Evolutionary conservation across 176 grass and related monocot genomes (phyloP).

Genomic region (Ensete glaucum): DNA sequence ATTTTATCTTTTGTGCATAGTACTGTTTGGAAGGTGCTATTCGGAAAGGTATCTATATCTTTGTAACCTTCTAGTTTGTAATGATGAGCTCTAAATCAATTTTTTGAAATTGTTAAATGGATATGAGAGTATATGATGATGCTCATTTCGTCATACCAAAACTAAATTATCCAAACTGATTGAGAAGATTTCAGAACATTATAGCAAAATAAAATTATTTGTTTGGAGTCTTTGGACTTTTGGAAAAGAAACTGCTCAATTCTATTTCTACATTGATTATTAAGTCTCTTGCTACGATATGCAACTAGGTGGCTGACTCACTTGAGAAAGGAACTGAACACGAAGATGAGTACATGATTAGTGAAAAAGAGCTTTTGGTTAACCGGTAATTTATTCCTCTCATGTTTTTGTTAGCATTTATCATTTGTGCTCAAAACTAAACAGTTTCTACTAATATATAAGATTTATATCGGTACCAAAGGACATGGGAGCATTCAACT

Average conservation of each 20-base stretch:
- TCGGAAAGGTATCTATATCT: conserved; percentile 75
- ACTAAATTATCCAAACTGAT: too few relatives aligned
- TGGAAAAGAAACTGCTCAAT: neutral
- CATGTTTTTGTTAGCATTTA: neutral
- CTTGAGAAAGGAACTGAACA: conserved; percentile 99
- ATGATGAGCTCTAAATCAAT: neutral
- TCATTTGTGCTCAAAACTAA: neutral
- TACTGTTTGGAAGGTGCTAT: conserved; percentile 98
- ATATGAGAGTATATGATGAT: too few relatives aligned
- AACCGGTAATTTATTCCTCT: conserved; percentile 48
- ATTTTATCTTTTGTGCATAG: conserved; percentile 96
- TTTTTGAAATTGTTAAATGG: too few relatives aligned
- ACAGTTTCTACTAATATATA: conserved; percentile 6
- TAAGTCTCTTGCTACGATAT: conserved; percentile 21
- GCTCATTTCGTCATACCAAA: too few relatives aligned
- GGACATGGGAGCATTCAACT: conserved; percentile 99
- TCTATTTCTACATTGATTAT: neutral
- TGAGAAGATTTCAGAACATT: too few relatives aligned
- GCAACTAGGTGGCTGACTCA: conserved; percentile 74
- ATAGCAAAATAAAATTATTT: neutral
- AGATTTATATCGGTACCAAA: conserved; percentile 97
- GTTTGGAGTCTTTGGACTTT: neutral
- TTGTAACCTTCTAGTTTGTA: neutral
- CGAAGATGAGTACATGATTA: conserved; percentile 99
- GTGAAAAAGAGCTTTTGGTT: conserved; percentile 97